These are phyloP conservation scores for Colletotrichum sp. DNA, from an alignment of 2,329 filamentous ascomycete genomes.

Conservation along the genomic window DNA sequence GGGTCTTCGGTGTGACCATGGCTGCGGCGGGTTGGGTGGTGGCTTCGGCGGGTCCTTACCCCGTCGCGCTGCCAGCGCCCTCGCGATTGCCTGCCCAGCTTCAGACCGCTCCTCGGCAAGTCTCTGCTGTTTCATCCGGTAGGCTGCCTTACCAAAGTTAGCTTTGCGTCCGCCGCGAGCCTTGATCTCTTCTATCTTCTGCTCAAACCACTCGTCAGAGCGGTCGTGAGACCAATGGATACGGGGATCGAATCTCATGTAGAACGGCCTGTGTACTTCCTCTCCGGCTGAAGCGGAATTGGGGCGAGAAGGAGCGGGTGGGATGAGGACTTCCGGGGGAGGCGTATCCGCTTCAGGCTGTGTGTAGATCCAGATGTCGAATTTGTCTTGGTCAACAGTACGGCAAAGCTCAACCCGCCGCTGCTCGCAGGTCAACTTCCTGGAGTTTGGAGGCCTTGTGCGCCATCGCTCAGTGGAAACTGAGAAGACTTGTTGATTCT, in stretches of 20 bases:
- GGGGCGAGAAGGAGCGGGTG: not conserved
- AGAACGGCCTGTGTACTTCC: slow-evolving; percentile 37
- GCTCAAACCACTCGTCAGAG: slow-evolving; percentile 48
- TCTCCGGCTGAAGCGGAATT: slow-evolving; percentile 1
- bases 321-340: not conserved
- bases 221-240: slow-evolving; percentile 50
- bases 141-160: slow-evolving; percentile 51
- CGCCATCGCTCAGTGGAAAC: not conserved
- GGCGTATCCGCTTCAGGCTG: slow-evolving; percentile 21
- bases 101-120: slow-evolving; percentile 22
- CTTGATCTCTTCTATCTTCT: slow-evolving; percentile 56
- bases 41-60: not conserved
- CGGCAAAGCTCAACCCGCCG: slow-evolving; percentile 4
- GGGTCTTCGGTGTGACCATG: slow-evolving; percentile 29
- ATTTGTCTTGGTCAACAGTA: slow-evolving; percentile 18
- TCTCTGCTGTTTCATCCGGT: slow-evolving; percentile 39
- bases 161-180: slow-evolving; percentile 53
- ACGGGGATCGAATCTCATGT: slow-evolving; percentile 54
- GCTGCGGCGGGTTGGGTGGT: slow-evolving; percentile 29
- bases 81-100: not conserved
- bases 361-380: slow-evolving; percentile 22
- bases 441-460: not conserved
- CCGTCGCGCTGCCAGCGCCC: not conserved
- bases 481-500: not conserved
- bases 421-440: not conserved